Evolutionary conservation across 1,284 basidiomycete genomes (phyloP).

Genomic region (Gomphus bonarii): DNA sequence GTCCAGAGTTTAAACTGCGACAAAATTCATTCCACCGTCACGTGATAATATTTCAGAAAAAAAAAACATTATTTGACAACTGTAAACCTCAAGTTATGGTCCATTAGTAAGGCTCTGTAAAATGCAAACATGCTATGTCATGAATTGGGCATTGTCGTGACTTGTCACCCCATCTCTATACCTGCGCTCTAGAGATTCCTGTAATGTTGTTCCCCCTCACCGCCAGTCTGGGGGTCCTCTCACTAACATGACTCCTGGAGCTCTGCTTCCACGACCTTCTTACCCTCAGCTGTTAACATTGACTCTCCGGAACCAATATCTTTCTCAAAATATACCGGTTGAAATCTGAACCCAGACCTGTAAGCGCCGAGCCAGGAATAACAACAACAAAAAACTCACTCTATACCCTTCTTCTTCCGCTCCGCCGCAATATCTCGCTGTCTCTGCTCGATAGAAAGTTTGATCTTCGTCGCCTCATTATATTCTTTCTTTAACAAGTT

Average conservation of each 20-base stretch:
- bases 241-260: slow-evolving; percentile 23
- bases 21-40: not conserved
- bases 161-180: not conserved
- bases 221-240: not conserved
- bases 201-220: not conserved
- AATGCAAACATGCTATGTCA: not conserved
- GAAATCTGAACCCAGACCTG: slow-evolving; percentile 43
- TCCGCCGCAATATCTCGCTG: slow-evolving; percentile 82
- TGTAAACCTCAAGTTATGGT: not conserved
- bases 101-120: not conserved
- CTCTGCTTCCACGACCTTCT: slow-evolving; percentile 62
- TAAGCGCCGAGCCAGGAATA: too few relatives aligned
- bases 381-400: too few relatives aligned
- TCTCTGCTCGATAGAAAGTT: slow-evolving; percentile 81
- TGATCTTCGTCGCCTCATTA: slow-evolving; percentile 79
- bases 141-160: not conserved
- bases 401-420: slow-evolving; percentile 65
- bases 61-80: not conserved
- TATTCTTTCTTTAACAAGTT: slow-evolving; percentile 78
- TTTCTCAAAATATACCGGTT: slow-evolving; percentile 71
- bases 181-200: not conserved
- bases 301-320: slow-evolving; percentile 70
- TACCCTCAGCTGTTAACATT: slow-evolving; percentile 59
- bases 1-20: not conserved
- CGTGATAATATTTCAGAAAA: not conserved